Evolutionary conservation across 2,329 filamentous ascomycete species (phyloP).

Genomic region (Conoideocrella luteorostrata): DNA sequence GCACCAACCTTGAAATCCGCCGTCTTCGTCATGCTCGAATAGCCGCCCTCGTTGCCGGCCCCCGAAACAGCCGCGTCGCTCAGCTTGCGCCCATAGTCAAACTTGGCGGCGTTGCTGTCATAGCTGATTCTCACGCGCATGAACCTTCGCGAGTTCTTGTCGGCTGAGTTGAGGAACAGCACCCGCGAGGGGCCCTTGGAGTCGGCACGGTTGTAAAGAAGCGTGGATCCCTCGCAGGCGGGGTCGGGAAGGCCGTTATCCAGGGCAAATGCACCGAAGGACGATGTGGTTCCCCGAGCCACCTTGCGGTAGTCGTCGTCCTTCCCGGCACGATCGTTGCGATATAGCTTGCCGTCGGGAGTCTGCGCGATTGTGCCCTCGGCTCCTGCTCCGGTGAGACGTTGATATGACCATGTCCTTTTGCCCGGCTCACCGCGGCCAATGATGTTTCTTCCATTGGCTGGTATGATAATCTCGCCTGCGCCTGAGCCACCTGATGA

Average conservation of each 20-base stretch:
- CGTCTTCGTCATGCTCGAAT: too few species aligned
- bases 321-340: slow-evolving; percentile 12
- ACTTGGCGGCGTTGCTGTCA: too few species aligned
- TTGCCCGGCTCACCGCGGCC: slow-evolving; percentile 14
- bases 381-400: slow-evolving; percentile 11
- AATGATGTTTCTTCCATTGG: slow-evolving; percentile 17
- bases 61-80: too few species aligned
- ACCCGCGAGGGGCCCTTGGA: neutral
- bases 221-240: slow-evolving; percentile 8
- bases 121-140: too few species aligned
- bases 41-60: too few species aligned
- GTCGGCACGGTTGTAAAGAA: slow-evolving; percentile 9
- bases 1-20: too few species aligned
- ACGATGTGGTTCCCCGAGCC: slow-evolving; percentile 11
- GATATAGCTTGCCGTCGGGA: slow-evolving; percentile 13
- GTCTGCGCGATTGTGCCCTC: slow-evolving; percentile 16
- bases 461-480: slow-evolving; percentile 17
- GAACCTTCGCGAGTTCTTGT: too few species aligned
- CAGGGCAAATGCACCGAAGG: slow-evolving; percentile 10
- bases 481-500: slow-evolving; percentile 10
- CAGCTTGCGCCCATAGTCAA: too few species aligned
- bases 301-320: slow-evolving; percentile 12
- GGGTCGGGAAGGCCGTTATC: slow-evolving; percentile 15
- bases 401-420: slow-evolving; percentile 15
- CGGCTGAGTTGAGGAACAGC: neutral